phyloP scores from a whole-genome alignment of 257 asterid genomes.

The Solanum pinnatisectum region DNA sequence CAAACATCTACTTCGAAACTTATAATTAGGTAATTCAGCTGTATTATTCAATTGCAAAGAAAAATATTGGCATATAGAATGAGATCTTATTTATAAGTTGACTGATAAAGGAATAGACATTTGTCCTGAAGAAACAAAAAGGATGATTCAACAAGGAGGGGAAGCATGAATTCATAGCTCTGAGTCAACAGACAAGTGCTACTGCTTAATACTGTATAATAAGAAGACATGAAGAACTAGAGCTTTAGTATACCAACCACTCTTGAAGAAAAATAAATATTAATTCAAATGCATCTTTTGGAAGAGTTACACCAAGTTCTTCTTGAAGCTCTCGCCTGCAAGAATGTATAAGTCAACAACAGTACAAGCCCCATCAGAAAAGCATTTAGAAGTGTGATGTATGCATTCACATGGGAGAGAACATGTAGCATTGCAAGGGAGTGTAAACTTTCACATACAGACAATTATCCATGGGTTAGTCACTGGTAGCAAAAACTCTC shows the following conservation, averaged over 20 bases:
- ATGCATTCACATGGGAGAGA: not conserved
- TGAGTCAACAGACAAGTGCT: not conserved
- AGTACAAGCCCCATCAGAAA: not conserved
- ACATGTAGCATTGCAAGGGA: not conserved
- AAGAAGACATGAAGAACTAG: not conserved
- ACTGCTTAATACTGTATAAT: not conserved
- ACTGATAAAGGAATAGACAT: not conserved
- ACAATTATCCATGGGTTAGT: not conserved
- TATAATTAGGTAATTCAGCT: not conserved
- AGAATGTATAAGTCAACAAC: slow-evolving; percentile 11
- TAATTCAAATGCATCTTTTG: slow-evolving; percentile 83
- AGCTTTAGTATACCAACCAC: slow-evolving; percentile 44
- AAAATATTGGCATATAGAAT: not conserved
- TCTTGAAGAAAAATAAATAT: slow-evolving; percentile 71
- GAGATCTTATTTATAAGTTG: not conserved
- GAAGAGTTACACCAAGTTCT: slow-evolving; percentile 88
- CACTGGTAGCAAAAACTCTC: not conserved
- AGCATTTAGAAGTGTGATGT: not conserved
- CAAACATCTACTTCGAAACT: not conserved
- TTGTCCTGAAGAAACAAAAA: not conserved
- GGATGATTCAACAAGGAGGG: not conserved
- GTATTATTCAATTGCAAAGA: not conserved
- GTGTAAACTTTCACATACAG: not conserved
- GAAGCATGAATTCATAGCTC: not conserved
- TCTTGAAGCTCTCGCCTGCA: slow-evolving; percentile 94